Evolutionary conservation across 1,139 yeast species (phyloP).

Genomic region (Yamadazyma dushanensis): DNA sequence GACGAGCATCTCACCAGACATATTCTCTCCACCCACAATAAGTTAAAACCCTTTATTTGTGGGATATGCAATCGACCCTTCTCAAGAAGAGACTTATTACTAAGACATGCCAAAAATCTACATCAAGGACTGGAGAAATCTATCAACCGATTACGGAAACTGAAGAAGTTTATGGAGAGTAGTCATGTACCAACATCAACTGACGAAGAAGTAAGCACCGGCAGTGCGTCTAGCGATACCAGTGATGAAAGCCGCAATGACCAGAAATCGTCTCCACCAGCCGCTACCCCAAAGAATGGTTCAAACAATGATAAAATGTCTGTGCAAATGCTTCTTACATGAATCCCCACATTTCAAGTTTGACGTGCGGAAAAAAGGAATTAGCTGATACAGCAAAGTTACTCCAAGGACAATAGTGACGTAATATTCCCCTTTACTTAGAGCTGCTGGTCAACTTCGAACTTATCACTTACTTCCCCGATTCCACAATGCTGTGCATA

Average conservation of each 20-base stretch:
- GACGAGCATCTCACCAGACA: conserved; percentile 51
- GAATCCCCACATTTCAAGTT: conserved; percentile 4
- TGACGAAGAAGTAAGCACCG: too few relatives aligned
- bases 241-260: too few relatives aligned
- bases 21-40: conserved; percentile 46
- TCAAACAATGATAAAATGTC: conserved; percentile 30
- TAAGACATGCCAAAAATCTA: conserved; percentile 91
- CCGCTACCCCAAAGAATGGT: too few relatives aligned
- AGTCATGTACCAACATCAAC: too few relatives aligned
- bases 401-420: too few relatives aligned
- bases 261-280: too few relatives aligned
- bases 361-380: conserved; percentile 1
- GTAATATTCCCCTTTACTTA: too few relatives aligned
- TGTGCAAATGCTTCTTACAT: conserved; percentile 48
- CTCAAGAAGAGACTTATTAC: conserved; percentile 84
- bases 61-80: conserved; percentile 95
- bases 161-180: conserved; percentile 13
- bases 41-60: conserved; percentile 63
- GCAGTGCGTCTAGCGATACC: background rate
- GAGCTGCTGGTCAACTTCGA: too few relatives aligned
- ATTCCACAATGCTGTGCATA: too few relatives aligned
- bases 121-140: conserved; percentile 67
- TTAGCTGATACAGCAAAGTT: too few relatives aligned
- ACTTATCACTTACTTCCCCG: too few relatives aligned
- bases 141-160: conserved; percentile 44